Percentiles rank a stretch among this genome's conserved stretches.
These are phyloP conservation scores for Thalia dealbata DNA, from an alignment of 176 grass and related monocot genomes.

Conservation along the genomic window DNA sequence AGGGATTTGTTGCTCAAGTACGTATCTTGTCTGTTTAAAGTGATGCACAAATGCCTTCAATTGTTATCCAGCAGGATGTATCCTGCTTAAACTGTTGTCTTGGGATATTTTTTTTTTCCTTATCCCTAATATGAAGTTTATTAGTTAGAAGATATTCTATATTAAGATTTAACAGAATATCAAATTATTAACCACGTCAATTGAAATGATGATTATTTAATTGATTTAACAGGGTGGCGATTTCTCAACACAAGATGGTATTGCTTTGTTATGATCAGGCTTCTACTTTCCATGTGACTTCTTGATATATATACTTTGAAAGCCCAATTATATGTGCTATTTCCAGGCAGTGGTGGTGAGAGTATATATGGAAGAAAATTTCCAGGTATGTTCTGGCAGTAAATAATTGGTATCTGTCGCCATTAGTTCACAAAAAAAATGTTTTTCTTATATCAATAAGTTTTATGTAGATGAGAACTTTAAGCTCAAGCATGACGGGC, in stretches of 20 bases:
- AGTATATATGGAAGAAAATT: constrained; percentile 84
- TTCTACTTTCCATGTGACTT: constrained; percentile 74
- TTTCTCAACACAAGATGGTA: constrained; percentile 79
- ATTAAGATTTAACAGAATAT: not conserved
- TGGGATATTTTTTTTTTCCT: not conserved
- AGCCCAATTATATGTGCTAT: constrained; percentile 59
- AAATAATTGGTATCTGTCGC: too few species aligned
- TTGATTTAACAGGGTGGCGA: constrained; percentile 52
- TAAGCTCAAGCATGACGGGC: constrained; percentile 49
- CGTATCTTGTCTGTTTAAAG: not conserved
- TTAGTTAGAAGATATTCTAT: too few species aligned
- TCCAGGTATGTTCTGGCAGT: constrained; percentile 32
- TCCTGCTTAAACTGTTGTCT: not conserved
- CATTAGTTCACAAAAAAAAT: not conserved
- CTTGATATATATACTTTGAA: constrained; percentile 58
- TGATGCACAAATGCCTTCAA: not conserved
- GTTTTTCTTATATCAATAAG: constrained; percentile 2
- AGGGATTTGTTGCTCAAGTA: constrained; percentile 72
- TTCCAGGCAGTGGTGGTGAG: constrained; percentile 83
- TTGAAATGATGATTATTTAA: constrained; percentile 11
- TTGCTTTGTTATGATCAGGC: constrained; percentile 62
- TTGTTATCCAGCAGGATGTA: not conserved
- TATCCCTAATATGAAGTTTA: too few species aligned
- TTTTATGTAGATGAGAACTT: constrained; percentile 65
- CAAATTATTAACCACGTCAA: not conserved